These are phyloP conservation scores for Puccinellia tenuiflora DNA, from an alignment of 176 grass and related monocot genomes.

Conservation along the genomic window DNA sequence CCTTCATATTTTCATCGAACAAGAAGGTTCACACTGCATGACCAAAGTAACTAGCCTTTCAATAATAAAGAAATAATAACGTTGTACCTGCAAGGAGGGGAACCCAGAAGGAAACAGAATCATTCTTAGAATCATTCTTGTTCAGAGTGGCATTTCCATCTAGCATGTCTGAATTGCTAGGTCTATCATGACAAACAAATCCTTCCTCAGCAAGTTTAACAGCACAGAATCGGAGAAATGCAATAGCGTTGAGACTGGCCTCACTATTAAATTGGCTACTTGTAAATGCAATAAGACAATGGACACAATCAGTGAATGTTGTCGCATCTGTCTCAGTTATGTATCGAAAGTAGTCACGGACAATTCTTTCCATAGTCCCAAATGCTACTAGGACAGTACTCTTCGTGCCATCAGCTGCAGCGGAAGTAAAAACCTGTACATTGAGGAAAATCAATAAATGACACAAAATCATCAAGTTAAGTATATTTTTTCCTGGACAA, in stretches of 20 bases:
- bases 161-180: conserved; percentile 34
- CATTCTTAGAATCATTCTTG: no score
- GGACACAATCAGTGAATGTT: conserved; percentile 89
- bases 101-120: conserved; percentile 80
- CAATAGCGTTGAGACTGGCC: conserved; percentile 91
- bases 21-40: background rate
- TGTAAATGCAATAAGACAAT: conserved; percentile 92
- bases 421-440: conserved; percentile 71
- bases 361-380: conserved; percentile 95
- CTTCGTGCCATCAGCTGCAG: conserved; percentile 75
- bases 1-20: conserved; percentile 9
- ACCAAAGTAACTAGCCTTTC: conserved; percentile 4
- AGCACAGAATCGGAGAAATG: conserved; percentile 93
- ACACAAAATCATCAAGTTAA: background rate
- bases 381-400: conserved; percentile 87
- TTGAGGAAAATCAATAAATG: conserved; percentile 20
- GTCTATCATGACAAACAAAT: conserved; percentile 56
- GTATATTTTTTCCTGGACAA: background rate
- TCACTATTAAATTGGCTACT: conserved; percentile 93
- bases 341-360: conserved; percentile 89
- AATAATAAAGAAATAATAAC: background rate
- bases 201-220: conserved; percentile 91
- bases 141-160: conserved; percentile 49
- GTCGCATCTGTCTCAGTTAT: conserved; percentile 97
- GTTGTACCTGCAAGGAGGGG: conserved; percentile 64